Evolutionary conservation across 306 rosid species (phyloP).

Genomic region (Abrus pulchellus): DNA sequence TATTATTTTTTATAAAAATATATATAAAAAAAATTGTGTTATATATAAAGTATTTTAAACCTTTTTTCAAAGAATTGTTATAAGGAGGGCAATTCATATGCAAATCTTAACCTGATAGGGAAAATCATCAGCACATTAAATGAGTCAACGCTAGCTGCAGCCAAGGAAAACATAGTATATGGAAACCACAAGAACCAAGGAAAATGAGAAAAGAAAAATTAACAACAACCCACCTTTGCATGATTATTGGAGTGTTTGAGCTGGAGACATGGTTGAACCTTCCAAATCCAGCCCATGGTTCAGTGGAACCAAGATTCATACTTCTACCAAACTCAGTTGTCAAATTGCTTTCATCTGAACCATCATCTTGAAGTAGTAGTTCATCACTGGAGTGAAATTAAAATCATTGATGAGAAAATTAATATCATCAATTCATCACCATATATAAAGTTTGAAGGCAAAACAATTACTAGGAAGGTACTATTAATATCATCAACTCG

Average conservation of each 20-base stretch:
- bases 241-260: conserved; percentile 59
- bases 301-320: conserved; percentile 77
- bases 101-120: conserved; percentile 26
- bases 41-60: background rate
- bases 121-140: conserved; percentile 34
- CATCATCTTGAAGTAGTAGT: conserved; percentile 94
- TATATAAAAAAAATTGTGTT: background rate
- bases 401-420: conserved; percentile 44
- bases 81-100: conserved; percentile 23
- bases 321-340: conserved; percentile 69
- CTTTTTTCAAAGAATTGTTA: conserved; percentile 12
- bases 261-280: conserved; percentile 60
- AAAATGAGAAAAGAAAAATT: conserved; percentile 29
- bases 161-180: conserved; percentile 35
- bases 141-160: conserved; percentile 36
- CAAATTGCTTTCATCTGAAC: conserved; percentile 66
- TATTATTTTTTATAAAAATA: no score
- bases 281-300: conserved; percentile 74
- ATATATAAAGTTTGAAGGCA: conserved; percentile 1
- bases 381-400: conserved; percentile 79
- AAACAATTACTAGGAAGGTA: background rate
- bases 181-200: conserved; percentile 22
- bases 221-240: conserved; percentile 67
- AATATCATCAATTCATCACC: conserved; percentile 31
- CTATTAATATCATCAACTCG: no score